These are phyloP conservation scores for Silene noctiflora DNA, from an alignment of 179 eudicot genomes.

Conservation along the genomic window DNA sequence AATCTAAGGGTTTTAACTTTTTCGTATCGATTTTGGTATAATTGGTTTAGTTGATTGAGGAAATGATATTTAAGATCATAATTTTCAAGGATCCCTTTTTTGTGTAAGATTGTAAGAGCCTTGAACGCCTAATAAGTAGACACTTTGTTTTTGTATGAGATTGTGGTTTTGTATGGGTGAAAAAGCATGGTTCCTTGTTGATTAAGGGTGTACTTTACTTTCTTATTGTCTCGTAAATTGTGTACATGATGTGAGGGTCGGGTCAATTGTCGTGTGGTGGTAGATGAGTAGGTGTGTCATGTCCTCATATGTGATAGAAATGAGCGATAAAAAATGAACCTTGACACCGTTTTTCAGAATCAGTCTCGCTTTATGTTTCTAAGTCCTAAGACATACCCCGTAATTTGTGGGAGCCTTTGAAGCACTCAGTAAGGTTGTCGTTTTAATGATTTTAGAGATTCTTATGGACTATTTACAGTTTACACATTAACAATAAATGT, in stretches of 20 bases:
- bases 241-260: background rate
- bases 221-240: background rate
- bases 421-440: background rate
- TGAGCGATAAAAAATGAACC: background rate
- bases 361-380: background rate
- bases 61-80: background rate
- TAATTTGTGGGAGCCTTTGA: background rate
- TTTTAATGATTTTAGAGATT: background rate
- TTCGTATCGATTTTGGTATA: background rate
- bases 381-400: background rate
- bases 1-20: too few relatives aligned
- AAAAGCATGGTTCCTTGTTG: background rate
- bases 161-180: background rate
- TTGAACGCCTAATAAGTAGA: background rate
- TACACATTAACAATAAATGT: background rate
- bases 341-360: background rate
- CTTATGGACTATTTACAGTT: background rate
- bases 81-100: background rate
- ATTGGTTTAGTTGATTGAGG: background rate
- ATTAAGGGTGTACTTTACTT: background rate
- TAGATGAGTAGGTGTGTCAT: background rate
- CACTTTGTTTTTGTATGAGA: background rate
- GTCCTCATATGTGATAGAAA: background rate
- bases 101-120: background rate
- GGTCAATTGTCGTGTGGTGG: background rate